phyloP scores from a whole-genome alignment of 306 rosid species.

The Oemleria cerasiformis region DNA sequence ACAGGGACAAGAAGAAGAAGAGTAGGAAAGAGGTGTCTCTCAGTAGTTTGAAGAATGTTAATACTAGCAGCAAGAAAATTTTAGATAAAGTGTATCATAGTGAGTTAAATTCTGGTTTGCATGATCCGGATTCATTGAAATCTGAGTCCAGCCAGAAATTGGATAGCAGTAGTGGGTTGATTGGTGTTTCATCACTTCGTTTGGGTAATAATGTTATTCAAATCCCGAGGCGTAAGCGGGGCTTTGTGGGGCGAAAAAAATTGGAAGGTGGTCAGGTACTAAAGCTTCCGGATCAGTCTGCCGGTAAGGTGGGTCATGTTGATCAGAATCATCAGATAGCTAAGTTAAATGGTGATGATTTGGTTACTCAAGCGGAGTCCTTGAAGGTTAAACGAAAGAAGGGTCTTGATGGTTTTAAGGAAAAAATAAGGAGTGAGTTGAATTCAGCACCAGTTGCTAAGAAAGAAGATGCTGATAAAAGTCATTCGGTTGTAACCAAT shows the following conservation, averaged over 20 bases:
- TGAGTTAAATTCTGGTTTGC: slow-evolving; percentile 41
- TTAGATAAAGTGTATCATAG: slow-evolving; percentile 41
- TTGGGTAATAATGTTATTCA: slow-evolving; percentile 44
- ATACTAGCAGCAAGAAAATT: slow-evolving; percentile 44
- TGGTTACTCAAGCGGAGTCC: slow-evolving; percentile 21
- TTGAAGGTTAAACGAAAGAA: slow-evolving; percentile 16
- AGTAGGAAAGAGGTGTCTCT: slow-evolving; percentile 62
- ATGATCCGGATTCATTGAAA: slow-evolving; percentile 39
- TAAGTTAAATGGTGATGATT: slow-evolving; percentile 45
- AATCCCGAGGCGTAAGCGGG: slow-evolving; percentile 87
- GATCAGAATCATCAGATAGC: slow-evolving; percentile 48
- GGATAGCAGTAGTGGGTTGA: slow-evolving; percentile 39
- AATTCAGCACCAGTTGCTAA: slow-evolving; percentile 21
- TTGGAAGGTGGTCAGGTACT: slow-evolving; percentile 31
- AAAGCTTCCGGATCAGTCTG: slow-evolving; percentile 38
- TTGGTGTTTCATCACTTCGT: slow-evolving; percentile 43
- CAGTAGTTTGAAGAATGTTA: slow-evolving; percentile 72
- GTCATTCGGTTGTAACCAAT: slow-evolving; percentile 51
- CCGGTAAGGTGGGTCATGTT: slow-evolving; percentile 33
- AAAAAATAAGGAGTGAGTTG: slow-evolving; percentile 16
- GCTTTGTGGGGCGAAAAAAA: slow-evolving; percentile 71
- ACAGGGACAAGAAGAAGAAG: slow-evolving; percentile 48
- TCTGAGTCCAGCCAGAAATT: slow-evolving; percentile 40
- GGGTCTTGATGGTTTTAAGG: slow-evolving; percentile 25
- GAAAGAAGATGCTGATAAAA: slow-evolving; percentile 18